Percentiles rank a stretch among this genome's conserved stretches.
These are phyloP conservation scores for Boletus subcaerulescens DNA, from an alignment of 768 basidiomycete genomes.

Conservation along the genomic window DNA sequence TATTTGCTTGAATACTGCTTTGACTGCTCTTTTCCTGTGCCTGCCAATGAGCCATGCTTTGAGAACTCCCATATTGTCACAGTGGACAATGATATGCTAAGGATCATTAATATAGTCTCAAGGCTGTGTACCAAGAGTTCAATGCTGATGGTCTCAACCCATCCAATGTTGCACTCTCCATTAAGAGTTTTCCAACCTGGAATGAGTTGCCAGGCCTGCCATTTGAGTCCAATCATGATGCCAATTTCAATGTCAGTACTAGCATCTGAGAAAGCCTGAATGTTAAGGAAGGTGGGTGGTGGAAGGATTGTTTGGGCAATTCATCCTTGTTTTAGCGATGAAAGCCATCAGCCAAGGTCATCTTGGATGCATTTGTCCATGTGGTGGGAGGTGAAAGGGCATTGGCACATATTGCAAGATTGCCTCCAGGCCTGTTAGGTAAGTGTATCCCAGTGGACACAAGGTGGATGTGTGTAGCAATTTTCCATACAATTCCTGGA, in stretches of 20 bases:
- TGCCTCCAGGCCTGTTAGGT: conserved; percentile 28
- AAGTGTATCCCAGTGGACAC: conserved; percentile 32
- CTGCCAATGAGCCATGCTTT: not conserved
- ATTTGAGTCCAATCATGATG: not conserved
- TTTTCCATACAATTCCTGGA: conserved; percentile 6
- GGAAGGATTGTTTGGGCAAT: not conserved
- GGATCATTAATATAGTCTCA: no score
- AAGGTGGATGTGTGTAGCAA: conserved; percentile 17
- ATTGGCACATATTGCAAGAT: not conserved
- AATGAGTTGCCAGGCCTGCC: not conserved
- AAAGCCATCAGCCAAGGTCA: not conserved
- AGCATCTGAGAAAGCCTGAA: not conserved
- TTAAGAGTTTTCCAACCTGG: not conserved
- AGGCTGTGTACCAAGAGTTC: not conserved
- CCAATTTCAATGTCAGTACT: not conserved
- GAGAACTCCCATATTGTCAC: not conserved
- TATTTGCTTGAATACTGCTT: not conserved
- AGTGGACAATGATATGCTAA: not conserved
- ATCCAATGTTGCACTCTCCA: not conserved
- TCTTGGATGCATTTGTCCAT: not conserved
- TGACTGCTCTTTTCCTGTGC: not conserved
- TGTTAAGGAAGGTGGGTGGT: not conserved
- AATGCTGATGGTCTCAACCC: not conserved
- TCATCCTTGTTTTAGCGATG: not conserved
- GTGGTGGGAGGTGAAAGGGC: conserved; percentile 33